Base-by-base conservation (phyloP, 208 protist species). In the Strigomonas culicis region DNA sequence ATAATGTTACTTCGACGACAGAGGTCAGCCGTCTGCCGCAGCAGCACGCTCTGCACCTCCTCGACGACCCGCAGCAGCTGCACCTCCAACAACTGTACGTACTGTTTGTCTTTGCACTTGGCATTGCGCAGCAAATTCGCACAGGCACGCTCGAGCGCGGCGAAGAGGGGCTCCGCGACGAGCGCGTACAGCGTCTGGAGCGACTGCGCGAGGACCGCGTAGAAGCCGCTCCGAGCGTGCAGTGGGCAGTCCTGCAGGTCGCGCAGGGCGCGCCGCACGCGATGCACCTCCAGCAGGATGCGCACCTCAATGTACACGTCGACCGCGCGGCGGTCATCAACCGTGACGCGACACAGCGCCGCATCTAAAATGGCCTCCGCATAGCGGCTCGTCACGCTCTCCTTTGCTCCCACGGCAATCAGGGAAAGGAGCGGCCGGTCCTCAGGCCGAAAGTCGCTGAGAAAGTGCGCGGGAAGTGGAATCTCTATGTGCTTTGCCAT, bases 91-190 rank as follows among this genome's bases (percentile, higher is more conserved):
- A 79, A 24, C 8, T 68, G 65, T 2, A 34, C 63, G 22, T 55
- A 4, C 17, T 61, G 27, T 55, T 53, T 31, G 25, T 13, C 46
- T 7, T 58, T 21, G 47, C 47, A 31, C 31, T 66, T 59, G 21
- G 56, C 66, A 4, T 39, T 56, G 6, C 27, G 31, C 21, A 68
- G 55, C 22, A 77, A 21, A 13, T 44, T 47, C 32, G 72, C 58
- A 30, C 81, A 32, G 6, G 79, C 74, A 22, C 66, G 3, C 7
- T 72, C 69, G 13, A 94, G 73, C 22, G 77, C 78, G 4, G 57
- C 39, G 36, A 94, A 80, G 19, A 94, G 71, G 15, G 82, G 84
- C 30, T 94, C 88, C 0, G 88, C 84, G 8, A 94, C 28, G 28
- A 84, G 52, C 11, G 47, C 17, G 22, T 80, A 59, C 17, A 92